These are phyloP conservation scores for Populus hybrid DNA, from an alignment of 441 rosid genomes.

Conservation along the genomic window DNA sequence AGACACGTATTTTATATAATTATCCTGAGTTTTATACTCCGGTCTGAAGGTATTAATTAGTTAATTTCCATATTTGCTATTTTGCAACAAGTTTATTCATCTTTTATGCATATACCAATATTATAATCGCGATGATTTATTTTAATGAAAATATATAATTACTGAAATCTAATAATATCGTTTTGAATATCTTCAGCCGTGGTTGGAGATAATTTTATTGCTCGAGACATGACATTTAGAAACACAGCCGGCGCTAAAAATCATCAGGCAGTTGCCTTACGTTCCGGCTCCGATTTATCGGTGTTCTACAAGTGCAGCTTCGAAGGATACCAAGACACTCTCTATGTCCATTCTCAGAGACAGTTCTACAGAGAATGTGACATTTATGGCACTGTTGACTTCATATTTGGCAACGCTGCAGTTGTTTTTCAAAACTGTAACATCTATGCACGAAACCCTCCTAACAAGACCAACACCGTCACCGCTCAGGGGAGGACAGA, in stretches of 20 bases:
- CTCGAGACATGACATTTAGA: constrained; percentile 58
- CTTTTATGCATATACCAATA: too few relatives aligned
- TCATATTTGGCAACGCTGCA: constrained; percentile 82
- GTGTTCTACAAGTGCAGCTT: constrained; percentile 69
- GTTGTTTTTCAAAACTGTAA: constrained; percentile 70
- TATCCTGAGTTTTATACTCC: too few relatives aligned
- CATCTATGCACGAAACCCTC: constrained; percentile 59
- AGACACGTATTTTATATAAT: neutral
- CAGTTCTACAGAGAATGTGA: constrained; percentile 73
- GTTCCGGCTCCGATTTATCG: constrained; percentile 74
- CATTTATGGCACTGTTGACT: constrained; percentile 76
- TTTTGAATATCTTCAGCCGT: constrained; percentile 31
- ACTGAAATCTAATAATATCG: neutral
- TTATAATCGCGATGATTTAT: neutral
- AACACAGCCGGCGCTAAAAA: constrained; percentile 79
- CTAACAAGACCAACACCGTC: constrained; percentile 44
- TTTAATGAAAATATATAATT: neutral
- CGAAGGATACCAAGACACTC: constrained; percentile 81
- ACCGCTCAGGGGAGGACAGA: constrained; percentile 82
- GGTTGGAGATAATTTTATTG: constrained; percentile 59
- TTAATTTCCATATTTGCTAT: too few relatives aligned
- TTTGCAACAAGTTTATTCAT: neutral
- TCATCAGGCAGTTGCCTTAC: constrained; percentile 85
- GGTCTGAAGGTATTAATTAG: neutral
- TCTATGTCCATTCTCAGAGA: constrained; percentile 59